Conservation (phyloP, 202 grass and related monocot genomes). For the Digitaria exilis region DNA sequence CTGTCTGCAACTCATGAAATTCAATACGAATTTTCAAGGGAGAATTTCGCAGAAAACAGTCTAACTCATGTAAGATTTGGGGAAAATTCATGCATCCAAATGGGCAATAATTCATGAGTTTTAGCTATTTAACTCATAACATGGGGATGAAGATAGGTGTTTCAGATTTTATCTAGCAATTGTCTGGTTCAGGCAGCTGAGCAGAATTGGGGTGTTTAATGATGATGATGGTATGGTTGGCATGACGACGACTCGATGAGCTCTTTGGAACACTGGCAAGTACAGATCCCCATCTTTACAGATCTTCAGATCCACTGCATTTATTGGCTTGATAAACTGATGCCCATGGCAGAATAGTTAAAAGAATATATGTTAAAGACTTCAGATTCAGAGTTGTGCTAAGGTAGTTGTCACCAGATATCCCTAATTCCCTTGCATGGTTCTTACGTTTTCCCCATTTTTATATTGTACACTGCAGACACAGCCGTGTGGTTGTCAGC, state of each 20-base stretch:
- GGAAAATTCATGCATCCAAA: background rate
- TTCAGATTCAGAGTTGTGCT: background rate
- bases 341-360: background rate
- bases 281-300: slow-evolving; percentile 22
- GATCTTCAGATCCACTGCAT: slow-evolving; percentile 46
- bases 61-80: background rate
- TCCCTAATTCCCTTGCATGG: too few species aligned
- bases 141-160: background rate
- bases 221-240: slow-evolving; percentile 15
- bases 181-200: background rate
- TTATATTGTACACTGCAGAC: background rate
- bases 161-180: background rate
- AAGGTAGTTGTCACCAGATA: slow-evolving; percentile 8
- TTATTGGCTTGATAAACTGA: slow-evolving; percentile 20
- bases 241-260: slow-evolving; percentile 17
- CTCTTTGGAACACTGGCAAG: slow-evolving; percentile 7
- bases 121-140: background rate
- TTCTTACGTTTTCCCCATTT: too few species aligned
- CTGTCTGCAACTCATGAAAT: background rate
- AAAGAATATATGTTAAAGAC: background rate
- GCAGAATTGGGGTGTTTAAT: background rate
- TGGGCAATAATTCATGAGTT: background rate
- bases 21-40: background rate
- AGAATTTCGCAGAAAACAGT: background rate
- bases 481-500: slow-evolving; percentile 4